Conservation (phyloP, 768 basidiomycete genomes). For the Leccinum truebloodii region DNA sequence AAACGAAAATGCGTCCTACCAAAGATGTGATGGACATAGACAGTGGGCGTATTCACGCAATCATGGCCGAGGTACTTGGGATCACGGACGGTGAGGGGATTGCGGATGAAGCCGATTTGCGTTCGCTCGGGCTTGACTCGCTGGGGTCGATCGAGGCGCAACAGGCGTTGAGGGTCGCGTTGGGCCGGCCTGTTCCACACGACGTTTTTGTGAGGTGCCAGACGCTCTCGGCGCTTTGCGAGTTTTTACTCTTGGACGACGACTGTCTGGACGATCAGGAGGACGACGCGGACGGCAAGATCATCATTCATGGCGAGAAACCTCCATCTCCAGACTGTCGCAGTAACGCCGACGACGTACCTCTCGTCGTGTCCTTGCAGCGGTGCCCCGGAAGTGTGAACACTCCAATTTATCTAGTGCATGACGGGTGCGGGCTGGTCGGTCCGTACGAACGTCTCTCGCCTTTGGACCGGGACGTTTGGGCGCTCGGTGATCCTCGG, state of each 20-base stretch:
- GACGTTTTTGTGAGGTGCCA: constrained; percentile 42
- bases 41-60: constrained; percentile 32
- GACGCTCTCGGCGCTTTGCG: constrained; percentile 35
- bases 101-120: constrained; percentile 46
- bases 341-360: background rate
- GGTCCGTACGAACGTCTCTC: constrained; percentile 50
- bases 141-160: constrained; percentile 63
- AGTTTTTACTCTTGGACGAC: background rate
- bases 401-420: constrained; percentile 61
- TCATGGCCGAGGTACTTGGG: constrained; percentile 51
- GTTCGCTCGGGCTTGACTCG: constrained; percentile 61
- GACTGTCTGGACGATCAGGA: background rate
- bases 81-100: constrained; percentile 35
- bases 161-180: constrained; percentile 45
- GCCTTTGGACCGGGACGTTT: constrained; percentile 52
- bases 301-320: background rate
- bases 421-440: constrained; percentile 71
- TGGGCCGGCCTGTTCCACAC: constrained; percentile 43
- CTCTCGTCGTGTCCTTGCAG: constrained; percentile 30
- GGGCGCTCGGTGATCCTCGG: constrained; percentile 60
- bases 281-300: background rate
- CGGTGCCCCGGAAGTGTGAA: constrained; percentile 17
- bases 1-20: background rate
- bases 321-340: background rate
- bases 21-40: background rate